phyloP scores from a whole-genome alignment of 257 asterid species.

The Echium plantagineum region DNA sequence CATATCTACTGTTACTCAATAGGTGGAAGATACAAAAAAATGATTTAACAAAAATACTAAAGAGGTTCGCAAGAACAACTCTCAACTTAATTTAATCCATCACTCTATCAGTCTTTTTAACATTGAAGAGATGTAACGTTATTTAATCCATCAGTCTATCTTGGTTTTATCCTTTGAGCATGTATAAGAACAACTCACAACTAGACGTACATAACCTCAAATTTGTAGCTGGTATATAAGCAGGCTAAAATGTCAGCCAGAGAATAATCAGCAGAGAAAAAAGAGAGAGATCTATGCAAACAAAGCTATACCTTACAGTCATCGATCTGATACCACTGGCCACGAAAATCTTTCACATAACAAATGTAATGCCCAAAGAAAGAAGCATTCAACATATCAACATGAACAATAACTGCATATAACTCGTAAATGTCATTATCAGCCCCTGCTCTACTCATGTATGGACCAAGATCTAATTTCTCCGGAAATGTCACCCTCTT shows the following conservation, averaged over 20 bases:
- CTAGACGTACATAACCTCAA: too few species aligned
- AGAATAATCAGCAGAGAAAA: neutral
- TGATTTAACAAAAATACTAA: too few species aligned
- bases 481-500: conserved; percentile 92
- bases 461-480: conserved; percentile 62
- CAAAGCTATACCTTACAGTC: conserved; percentile 64
- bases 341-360: conserved; percentile 69
- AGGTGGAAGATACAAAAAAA: too few species aligned
- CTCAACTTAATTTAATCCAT: too few species aligned
- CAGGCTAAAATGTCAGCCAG: neutral
- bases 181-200: too few species aligned
- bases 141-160: too few species aligned
- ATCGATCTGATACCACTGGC: conserved; percentile 84
- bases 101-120: too few species aligned
- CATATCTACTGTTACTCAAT: too few species aligned
- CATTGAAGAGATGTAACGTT: too few species aligned
- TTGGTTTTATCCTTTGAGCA: too few species aligned
- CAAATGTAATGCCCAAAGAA: conserved; percentile 96
- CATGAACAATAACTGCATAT: conserved; percentile 90
- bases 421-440: conserved; percentile 65
- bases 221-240: too few species aligned
- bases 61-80: too few species aligned
- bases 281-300: neutral
- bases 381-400: conserved; percentile 98
- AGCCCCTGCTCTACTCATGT: conserved; percentile 63